These are phyloP conservation scores for Penstemon newberryi DNA, from an alignment of 257 asterid species.

Conservation along the genomic window DNA sequence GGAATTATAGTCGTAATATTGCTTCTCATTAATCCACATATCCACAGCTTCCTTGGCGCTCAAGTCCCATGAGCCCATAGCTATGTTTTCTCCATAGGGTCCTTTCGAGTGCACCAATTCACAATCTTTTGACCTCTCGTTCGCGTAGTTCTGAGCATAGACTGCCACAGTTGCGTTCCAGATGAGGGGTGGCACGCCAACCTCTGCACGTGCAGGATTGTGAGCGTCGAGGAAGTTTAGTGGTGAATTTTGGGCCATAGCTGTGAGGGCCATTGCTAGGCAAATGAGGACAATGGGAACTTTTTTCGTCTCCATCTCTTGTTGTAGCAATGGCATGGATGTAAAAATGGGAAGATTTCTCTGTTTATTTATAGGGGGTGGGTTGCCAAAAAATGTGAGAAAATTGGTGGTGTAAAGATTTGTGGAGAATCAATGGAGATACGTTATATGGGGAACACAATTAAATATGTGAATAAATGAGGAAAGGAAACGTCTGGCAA, in stretches of 20 bases:
- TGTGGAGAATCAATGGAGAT: too few species aligned
- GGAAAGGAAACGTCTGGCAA: too few species aligned
- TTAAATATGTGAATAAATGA: too few species aligned
- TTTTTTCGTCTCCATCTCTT: constrained; percentile 15
- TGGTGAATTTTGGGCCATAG: constrained; percentile 33
- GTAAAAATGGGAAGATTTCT: too few species aligned
- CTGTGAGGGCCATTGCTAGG: constrained; percentile 8
- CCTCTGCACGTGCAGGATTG: constrained; percentile 36
- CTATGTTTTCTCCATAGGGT: constrained; percentile 59
- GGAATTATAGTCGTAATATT: constrained; percentile 25
- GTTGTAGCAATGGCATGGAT: too few species aligned
- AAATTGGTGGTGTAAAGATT: too few species aligned
- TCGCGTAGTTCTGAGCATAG: constrained; percentile 47
- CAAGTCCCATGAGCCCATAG: constrained; percentile 43
- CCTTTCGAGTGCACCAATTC: constrained; percentile 45
- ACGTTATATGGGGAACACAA: too few species aligned
- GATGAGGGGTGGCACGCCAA: constrained; percentile 31
- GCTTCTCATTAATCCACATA: constrained; percentile 44
- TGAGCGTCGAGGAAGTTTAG: constrained; percentile 39
- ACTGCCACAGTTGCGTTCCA: constrained; percentile 43
- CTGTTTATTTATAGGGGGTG: too few species aligned
- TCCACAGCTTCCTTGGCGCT: constrained; percentile 26
- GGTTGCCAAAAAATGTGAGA: too few species aligned
- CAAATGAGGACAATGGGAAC: constrained; percentile 21
- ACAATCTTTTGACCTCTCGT: constrained; percentile 32